Evolutionary conservation across 139 green algal genomes (phyloP), one percentile per base, ranked within the genome.

Genomic region (Penium margaritaceum): DNA sequence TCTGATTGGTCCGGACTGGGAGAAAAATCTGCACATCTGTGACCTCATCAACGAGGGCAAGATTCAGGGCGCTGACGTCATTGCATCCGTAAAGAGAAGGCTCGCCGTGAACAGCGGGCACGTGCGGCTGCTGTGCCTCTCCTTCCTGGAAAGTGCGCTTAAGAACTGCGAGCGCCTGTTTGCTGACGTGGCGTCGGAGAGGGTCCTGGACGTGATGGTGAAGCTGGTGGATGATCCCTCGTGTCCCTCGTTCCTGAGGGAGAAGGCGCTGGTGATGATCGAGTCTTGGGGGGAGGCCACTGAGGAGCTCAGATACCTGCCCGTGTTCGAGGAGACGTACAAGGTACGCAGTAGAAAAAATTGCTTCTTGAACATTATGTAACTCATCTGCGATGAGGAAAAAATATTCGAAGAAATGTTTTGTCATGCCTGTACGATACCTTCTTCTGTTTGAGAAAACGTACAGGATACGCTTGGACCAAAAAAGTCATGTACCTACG

Each of bases 201-300:
- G 54, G n/a, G 70, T 77, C 34, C 58, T 77, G 32, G 70, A 77
- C 34, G 70, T 72, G 15, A 70, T 77, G 70, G 70, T 77, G 55
- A 32, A n/a, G 19, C 2, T 66, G 3, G 57, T 19, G n/a, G 57
- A 71, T 19, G 70, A 77, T 12, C 15, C 32, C 9, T 2, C 5
- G 12, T 32, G n/a, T 6, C 24, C 37, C n/a, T n/a, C 55, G 19
- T n/a, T 47, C 19, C 27, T 67, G 19, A 32, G 70, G 3, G 37
- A 70, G 24, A 77, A 77, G 55, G 53, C 39, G 37, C 33, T 77
- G 17, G 58, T 21, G n/a, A 43, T 77, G 70, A 65, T 77, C 21
- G 70, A 77, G 36, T 27, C 70, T 14, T 77, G 70, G 70, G 70
- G 70, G 2, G 70, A 77, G 34, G 33, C 70, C 17, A 70, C 70